Evolutionary conservation across 176 grass and related monocot genomes (phyloP).

Genomic region (Cenchrus americanus): DNA sequence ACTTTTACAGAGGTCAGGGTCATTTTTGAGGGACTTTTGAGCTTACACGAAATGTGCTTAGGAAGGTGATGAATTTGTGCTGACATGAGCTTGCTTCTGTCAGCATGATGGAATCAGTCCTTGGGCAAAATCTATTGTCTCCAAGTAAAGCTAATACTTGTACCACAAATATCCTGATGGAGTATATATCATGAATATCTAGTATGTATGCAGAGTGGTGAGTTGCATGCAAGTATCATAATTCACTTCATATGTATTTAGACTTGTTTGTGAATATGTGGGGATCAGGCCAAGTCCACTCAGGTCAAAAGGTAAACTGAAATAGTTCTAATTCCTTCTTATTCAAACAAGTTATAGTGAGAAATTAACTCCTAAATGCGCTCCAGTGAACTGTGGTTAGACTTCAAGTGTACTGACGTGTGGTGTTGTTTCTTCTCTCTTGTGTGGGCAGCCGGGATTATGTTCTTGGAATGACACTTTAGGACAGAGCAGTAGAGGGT

Average conservation of each 20-base stretch:
- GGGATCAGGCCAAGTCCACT: not conserved
- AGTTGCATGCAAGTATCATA: not conserved
- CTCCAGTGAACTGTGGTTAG: not conserved
- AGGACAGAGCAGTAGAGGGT: not conserved
- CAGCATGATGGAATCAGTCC: not conserved
- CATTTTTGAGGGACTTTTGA: not conserved
- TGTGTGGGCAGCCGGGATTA: too few species aligned
- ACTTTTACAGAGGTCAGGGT: not conserved
- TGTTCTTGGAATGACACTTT: not conserved
- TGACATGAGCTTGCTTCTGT: constrained; percentile 9
- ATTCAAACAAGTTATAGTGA: not conserved
- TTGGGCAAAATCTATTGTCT: too few species aligned
- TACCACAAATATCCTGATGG: not conserved
- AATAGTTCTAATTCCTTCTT: not conserved
- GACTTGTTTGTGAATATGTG: not conserved
- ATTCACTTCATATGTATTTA: not conserved
- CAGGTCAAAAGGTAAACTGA: not conserved
- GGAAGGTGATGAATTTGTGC: not conserved
- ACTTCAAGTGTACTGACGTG: not conserved
- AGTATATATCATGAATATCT: not conserved
- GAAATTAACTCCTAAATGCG: not conserved
- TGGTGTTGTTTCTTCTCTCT: too few species aligned
- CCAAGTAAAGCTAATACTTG: too few species aligned
- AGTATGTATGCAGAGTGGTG: not conserved
- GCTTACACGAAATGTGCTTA: constrained; percentile 1